Conservation (phyloP, 345 rosid genomes). For the Ceriops tagal region DNA sequence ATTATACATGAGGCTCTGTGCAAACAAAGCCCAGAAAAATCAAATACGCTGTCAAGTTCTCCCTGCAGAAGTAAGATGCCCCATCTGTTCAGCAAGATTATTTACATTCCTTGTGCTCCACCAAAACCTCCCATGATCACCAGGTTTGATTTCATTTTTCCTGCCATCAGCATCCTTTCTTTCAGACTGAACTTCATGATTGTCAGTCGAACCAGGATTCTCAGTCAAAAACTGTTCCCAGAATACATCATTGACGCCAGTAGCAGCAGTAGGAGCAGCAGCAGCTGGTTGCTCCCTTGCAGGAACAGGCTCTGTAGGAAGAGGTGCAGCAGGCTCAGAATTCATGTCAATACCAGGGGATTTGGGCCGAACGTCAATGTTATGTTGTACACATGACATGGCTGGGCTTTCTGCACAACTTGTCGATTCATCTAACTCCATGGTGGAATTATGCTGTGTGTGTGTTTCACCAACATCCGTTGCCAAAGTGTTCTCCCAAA, state of each 20-base stretch:
- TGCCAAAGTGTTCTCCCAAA: conserved; percentile 61
- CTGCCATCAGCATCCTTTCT: conserved; percentile 54
- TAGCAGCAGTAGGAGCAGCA: conserved; percentile 34
- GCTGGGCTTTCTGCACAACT: conserved; percentile 68
- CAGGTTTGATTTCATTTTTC: conserved; percentile 38
- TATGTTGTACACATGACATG: conserved; percentile 49
- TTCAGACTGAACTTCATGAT: conserved; percentile 69
- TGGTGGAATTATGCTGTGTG: conserved; percentile 28
- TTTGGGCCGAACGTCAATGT: conserved; percentile 41
- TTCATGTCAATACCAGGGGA: conserved; percentile 87
- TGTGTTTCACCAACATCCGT: conserved; percentile 32
- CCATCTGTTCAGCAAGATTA: conserved; percentile 74
- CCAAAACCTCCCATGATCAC: conserved; percentile 54
- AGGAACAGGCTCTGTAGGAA: conserved; percentile 18
- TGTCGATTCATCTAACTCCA: conserved; percentile 68
- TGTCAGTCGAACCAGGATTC: conserved; percentile 75
- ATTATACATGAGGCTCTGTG: conserved; percentile 6
- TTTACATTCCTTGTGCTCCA: conserved; percentile 64
- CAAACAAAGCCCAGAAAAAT: conserved; percentile 14
- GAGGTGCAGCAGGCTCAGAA: conserved; percentile 41
- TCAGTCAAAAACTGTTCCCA: conserved; percentile 98
- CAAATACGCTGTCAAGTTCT: conserved; percentile 46
- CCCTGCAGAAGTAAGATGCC: conserved; percentile 79
- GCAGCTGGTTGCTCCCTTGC: conserved; percentile 32
- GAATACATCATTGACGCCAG: conserved; percentile 84